These are phyloP conservation scores for Firmiana major DNA, from an alignment of 345 rosid species.

Conservation along the genomic window DNA sequence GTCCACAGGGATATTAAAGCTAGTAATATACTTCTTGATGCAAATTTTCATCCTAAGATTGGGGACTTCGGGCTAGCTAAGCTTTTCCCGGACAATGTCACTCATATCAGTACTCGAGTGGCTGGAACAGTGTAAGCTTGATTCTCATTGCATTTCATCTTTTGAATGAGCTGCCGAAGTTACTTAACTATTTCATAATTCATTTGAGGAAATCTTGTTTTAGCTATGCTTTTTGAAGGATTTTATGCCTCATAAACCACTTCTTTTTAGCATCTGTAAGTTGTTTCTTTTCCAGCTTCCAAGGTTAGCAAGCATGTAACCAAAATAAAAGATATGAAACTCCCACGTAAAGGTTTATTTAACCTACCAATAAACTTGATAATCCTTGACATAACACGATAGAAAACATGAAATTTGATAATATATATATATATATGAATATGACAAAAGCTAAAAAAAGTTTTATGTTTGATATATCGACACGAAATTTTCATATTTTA, in stretches of 20 bases:
- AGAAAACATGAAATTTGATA: too few species aligned
- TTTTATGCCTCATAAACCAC: background rate
- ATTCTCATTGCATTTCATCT: constrained; percentile 10
- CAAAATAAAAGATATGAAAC: background rate
- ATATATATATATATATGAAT: too few species aligned
- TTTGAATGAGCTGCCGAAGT: background rate
- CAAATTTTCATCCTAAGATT: constrained; percentile 53
- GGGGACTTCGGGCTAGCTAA: constrained; percentile 81
- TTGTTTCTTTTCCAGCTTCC: background rate
- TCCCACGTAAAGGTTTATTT: background rate
- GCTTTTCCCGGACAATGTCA: constrained; percentile 70
- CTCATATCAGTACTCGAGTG: constrained; percentile 72
- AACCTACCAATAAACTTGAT: too few species aligned
- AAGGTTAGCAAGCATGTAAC: background rate
- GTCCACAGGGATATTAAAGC: constrained; percentile 86
- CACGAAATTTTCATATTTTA: too few species aligned
- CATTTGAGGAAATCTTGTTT: background rate
- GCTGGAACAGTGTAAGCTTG: constrained; percentile 72
- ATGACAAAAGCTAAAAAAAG: too few species aligned
- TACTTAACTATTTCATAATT: background rate
- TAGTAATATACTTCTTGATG: constrained; percentile 69
- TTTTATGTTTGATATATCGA: too few species aligned
- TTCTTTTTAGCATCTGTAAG: background rate
- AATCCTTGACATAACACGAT: too few species aligned
- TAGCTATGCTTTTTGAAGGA: background rate